Conservation (phyloP, 441 rosid genomes). For the Corymbia citriodora region DNA sequence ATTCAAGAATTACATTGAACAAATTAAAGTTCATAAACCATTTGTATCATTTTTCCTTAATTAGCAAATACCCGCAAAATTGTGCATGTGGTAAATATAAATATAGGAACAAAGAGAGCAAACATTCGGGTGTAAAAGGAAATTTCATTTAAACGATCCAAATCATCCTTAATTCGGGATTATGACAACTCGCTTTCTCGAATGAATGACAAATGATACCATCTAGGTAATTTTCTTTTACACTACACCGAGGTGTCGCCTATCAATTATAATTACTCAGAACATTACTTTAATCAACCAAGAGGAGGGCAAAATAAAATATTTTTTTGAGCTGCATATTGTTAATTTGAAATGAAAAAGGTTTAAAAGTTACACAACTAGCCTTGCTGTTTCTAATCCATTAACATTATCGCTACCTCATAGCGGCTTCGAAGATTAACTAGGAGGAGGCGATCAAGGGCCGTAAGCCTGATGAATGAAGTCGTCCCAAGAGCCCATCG, state of each 20-base stretch:
- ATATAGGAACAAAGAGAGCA: not conserved
- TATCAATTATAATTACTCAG: not conserved
- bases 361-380: rapidly evolving
- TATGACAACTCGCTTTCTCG: rapidly evolving
- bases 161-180: not conserved
- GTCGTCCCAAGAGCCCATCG: not conserved
- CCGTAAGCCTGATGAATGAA: not conserved
- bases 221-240: not conserved
- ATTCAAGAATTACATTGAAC: rapidly evolving
- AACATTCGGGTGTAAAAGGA: rapidly evolving
- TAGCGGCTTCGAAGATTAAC: not conserved
- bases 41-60: rapidly evolving
- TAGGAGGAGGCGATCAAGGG: not conserved
- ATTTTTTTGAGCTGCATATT: not conserved
- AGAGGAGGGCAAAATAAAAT: not conserved
- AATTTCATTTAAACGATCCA: not conserved
- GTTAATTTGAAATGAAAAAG: not conserved
- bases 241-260: rapidly evolving
- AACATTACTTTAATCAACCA: not conserved
- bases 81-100: not conserved
- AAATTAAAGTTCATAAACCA: too few relatives aligned
- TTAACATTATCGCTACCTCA: rapidly evolving
- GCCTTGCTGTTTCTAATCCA: not conserved
- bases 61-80: not conserved
- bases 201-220: not conserved